Evolutionary conservation across 2,329 filamentous ascomycete genomes (phyloP).

Genomic region (Neopestalotiopsis clavispora): DNA sequence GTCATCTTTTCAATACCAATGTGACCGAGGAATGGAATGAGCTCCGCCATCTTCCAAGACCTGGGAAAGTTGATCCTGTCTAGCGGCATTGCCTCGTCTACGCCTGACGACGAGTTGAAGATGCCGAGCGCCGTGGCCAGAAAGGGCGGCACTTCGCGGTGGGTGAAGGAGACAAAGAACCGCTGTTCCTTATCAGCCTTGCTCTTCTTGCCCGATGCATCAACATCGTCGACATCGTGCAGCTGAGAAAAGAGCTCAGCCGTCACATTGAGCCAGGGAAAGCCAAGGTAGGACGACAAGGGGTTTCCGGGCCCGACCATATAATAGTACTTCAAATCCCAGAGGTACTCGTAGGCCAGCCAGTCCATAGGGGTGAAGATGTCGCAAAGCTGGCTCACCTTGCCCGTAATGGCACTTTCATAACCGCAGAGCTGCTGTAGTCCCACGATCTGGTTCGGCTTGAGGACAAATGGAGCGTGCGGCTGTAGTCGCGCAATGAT

Average conservation of each 20-base stretch:
- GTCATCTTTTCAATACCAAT: conserved; percentile 69
- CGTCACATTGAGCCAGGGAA: conserved; percentile 70
- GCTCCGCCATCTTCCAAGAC: conserved; percentile 65
- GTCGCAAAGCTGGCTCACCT: conserved; percentile 62
- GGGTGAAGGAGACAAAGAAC: conserved; percentile 71
- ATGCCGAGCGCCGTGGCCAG: conserved; percentile 70
- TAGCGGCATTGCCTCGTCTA: conserved; percentile 69
- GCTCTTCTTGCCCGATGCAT: conserved; percentile 35
- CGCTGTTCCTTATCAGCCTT: conserved; percentile 48
- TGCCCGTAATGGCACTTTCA: conserved; percentile 67
- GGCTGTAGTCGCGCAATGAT: conserved; percentile 62
- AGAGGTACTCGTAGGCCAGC: conserved; percentile 68
- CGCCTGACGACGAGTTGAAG: conserved; percentile 67
- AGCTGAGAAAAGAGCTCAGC: conserved; percentile 46
- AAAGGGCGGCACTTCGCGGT: conserved; percentile 70
- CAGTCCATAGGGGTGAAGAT: conserved; percentile 67
- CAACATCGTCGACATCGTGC: neutral
- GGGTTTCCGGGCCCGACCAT: conserved; percentile 68
- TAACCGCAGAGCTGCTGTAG: conserved; percentile 72
- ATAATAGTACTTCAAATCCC: conserved; percentile 67
- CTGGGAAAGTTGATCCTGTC: conserved; percentile 66
- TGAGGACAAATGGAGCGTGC: conserved; percentile 67
- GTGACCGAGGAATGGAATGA: conserved; percentile 70
- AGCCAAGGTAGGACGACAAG: conserved; percentile 61
- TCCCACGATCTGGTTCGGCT: conserved; percentile 63